Conservation (phyloP, 2,329 filamentous ascomycete genomes). For the Fusarium nurragi region DNA sequence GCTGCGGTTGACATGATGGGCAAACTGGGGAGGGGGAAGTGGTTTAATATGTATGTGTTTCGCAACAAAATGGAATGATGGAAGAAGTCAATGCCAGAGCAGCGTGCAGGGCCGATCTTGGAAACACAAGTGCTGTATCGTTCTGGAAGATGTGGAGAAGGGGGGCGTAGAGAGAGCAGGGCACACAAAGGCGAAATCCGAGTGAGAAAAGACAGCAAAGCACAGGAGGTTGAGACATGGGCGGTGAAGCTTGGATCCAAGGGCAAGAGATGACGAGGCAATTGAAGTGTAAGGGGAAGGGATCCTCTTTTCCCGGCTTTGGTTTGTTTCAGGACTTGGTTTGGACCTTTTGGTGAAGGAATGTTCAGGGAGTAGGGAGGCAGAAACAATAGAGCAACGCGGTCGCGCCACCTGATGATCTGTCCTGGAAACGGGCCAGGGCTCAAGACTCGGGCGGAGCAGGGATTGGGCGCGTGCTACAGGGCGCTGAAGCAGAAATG, state of each 20-base stretch:
- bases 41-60: conserved; percentile 44
- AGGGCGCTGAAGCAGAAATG: conserved; percentile 27
- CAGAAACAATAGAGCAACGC: conserved; percentile 28
- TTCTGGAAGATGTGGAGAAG: conserved; percentile 50
- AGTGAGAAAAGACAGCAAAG: conserved; percentile 23
- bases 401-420: conserved; percentile 38
- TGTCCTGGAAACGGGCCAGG: conserved; percentile 32
- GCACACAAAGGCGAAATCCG: conserved; percentile 43
- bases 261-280: conserved; percentile 33
- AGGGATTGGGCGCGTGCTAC: conserved; percentile 36
- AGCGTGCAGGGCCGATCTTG: conserved; percentile 22
- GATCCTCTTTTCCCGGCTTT: conserved; percentile 32
- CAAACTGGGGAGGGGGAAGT: conserved; percentile 22
- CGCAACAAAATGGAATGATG: conserved; percentile 25
- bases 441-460: conserved; percentile 42
- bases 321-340: conserved; percentile 41
- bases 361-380: conserved; percentile 22
- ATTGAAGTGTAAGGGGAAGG: conserved; percentile 23
- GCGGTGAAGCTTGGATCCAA: conserved; percentile 41
- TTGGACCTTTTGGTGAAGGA: conserved; percentile 18
- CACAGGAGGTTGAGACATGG: conserved; percentile 23
- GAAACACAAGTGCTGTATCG: conserved; percentile 42
- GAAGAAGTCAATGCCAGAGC: conserved; percentile 35
- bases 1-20: conserved; percentile 67
- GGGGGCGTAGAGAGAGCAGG: conserved; percentile 33